Base-by-base conservation (phyloP, 106 monocot genomes). In the Ottelia alismoides region DNA sequence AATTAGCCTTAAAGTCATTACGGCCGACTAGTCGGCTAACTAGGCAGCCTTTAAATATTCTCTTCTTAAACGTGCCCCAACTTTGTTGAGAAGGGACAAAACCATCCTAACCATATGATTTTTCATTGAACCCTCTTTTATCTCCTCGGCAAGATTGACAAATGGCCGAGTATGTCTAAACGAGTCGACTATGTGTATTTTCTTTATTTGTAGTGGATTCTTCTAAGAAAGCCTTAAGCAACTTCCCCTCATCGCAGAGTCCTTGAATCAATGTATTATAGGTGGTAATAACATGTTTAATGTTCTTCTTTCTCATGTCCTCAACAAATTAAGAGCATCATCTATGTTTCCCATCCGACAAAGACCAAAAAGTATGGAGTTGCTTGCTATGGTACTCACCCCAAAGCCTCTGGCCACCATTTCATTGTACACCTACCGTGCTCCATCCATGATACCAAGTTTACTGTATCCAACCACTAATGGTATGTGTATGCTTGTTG, bases 251-350 rank as follows among this genome's bases (percentile, higher is more conserved):
- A 18, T 25, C 26, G 53, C 56, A 56, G 28, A 64, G 52, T 2
- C 70, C 70, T 35, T 50, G 63, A 27, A 71, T 64, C 32, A 71
- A 3, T 10, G 27, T 71, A 25, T 57, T 64, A 27, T 63, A 64
- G 2, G 70, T 63, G 7, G 31, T 28, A 22, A 57, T 56, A 28
- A 57, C 57, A n/a, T 22, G 28, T 2, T 28, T n/a, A 16, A 69
- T 60, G 14, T 26, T 31, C 24, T n/a, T n/a, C n/a, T 2, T 28
- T 2, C 20, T 46, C 62, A 63, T 71, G 20, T 51, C 49, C 10
- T 40, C 32, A 25, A 63, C 25, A 63, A 1, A 9, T 56, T 22
- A 5, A 56, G 22, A 12, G 70, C 70, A 0, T 55, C 70, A 12
- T 23, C 28, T 50, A 40, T 63, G 63, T 29, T 56, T 5, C 63